Base-by-base conservation (phyloP, 2,329 filamentous ascomycete genomes). In the Fusarium verticillioides region DNA sequence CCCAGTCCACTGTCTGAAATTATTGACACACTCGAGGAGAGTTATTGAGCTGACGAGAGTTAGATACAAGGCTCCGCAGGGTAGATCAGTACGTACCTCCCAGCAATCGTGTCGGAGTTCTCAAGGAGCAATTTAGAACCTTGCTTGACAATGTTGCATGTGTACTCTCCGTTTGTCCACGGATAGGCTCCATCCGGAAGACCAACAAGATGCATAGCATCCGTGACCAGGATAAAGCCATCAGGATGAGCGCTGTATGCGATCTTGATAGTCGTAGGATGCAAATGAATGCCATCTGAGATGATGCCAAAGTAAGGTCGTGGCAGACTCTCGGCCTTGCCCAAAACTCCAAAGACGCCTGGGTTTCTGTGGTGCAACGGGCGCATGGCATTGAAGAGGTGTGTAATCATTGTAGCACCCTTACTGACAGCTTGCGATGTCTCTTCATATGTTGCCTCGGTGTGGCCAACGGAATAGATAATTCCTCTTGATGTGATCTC, bases 321-420 rank as follows among this genome's bases (percentile, higher is more conserved):
- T 18, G 83, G 81, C 61, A 84, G 78, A 69, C 82, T 86, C 76
- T 92, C 88, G 13, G 88, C 88, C 70, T 89, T 88, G 67, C 95
- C 94, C 19, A 98, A 85, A 1, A 97, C 90, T 34, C 95, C 95
- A 80, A 97, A 97, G 76, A 97, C 91, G 42, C 95, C 95, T 0
- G 95, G 95, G 82, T 97, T 95, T 65, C 95, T 92, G 85, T 98
- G 94, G 81, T 96, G 94, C 57, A 97, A 89, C 19, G 94, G 94
- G 2, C 91, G 89, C 95, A 97, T 97, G 32, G 95, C 95, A 81
- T 97, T 97, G 89, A 97, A 97, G 4, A 97, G 87, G 79, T 97
- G 95, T 0, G 95, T 97, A 74, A 97, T 93, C 94, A 97, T 97
- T 54, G 89, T 93, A 4, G 93, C 94, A 58, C 95, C 95, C 11